Evolutionary conservation across 352 stramenopile species (phyloP), one percentile per base, ranked within the genome.

Genomic region (Pythium rishiriense): DNA sequence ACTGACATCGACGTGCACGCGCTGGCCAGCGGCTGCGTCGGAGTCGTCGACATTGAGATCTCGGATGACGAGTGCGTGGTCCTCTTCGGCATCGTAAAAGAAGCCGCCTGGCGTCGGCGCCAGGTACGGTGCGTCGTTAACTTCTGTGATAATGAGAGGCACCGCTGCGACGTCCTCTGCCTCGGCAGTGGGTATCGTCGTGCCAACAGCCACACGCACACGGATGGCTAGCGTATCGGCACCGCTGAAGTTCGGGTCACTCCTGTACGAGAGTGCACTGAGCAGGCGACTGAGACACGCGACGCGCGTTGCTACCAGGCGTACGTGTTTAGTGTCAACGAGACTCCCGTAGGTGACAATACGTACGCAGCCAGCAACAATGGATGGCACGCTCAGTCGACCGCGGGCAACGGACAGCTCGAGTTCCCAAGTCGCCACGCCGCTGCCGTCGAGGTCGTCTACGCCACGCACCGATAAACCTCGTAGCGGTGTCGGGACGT

Each of bases 71-170:
- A 90, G 63, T 15, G 79, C 64, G 4, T 74, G 31, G 68, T 93
- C 81, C 69, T 94, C 85, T 1, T 74, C 56, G 3, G 63, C 70
- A 46, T 83, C 70, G 64, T 87, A 90, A 31, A 60, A 56, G 43
- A 79, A 78, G 24, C 76, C 66, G 4, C 25, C 61, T 19, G 28
- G 62, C 45, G 41, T 60, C 10, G 37, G 37, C n/a, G 50, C 62
- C 21, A 85, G 60, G 60, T 75, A 91, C n/a, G 85, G 85, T 3
- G 81, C 84, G 54, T 93, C 84, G 51, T 94, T 94, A 45, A 88
- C 41, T 37, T 85, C 72, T 6, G 56, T 25, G 0, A 93, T 57
- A 2, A 73, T n/a, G 35, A 92, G 66, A 11, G 81, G 81, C 24
- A 91, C 55, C 24, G 45, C 58, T 1, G 63, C 76, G 9, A 71